Conservation (phyloP, 192 early-diverging fungal species). For the Coemansia sp. region DNA sequence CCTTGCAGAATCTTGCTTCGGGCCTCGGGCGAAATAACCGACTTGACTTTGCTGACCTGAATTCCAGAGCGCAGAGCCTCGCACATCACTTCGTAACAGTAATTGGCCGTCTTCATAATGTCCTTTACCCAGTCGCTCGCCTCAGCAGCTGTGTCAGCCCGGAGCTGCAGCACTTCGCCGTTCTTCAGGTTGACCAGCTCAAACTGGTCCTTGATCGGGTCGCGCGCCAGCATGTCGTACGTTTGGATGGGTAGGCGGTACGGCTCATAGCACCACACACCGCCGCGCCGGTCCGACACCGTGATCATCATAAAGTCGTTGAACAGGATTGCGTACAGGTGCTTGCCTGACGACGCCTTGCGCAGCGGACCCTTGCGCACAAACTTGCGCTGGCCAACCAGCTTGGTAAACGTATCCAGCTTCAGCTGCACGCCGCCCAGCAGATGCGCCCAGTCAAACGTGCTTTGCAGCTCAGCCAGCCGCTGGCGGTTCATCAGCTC, state of each 20-base stretch:
- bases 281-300: constrained; percentile 44
- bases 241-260: constrained; percentile 53
- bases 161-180: constrained; percentile 49
- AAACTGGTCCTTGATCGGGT: constrained; percentile 52
- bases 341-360: constrained; percentile 51
- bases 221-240: constrained; percentile 50
- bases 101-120: constrained; percentile 47
- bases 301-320: constrained; percentile 59
- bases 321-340: constrained; percentile 52
- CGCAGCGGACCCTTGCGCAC: constrained; percentile 54
- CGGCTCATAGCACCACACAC: constrained; percentile 51
- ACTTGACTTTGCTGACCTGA: constrained; percentile 56
- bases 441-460: constrained; percentile 51
- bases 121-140: constrained; percentile 50
- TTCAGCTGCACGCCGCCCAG: constrained; percentile 54
- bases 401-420: constrained; percentile 49
- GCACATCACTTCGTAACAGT: constrained; percentile 52
- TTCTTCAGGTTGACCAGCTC: constrained; percentile 53
- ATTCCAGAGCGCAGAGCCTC: constrained; percentile 51
- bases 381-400: constrained; percentile 53
- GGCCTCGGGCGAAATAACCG: constrained; percentile 47
- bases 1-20: constrained; percentile 43
- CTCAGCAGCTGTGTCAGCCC: constrained; percentile 41
- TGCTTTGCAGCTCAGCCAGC: constrained; percentile 51
- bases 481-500: constrained; percentile 51